A percentile compares a stretch with the other conserved stretches of the same genome.
These are phyloP conservation scores for Patellifolia procumbens DNA, from an alignment of 179 eudicot species.

Conservation along the genomic window DNA sequence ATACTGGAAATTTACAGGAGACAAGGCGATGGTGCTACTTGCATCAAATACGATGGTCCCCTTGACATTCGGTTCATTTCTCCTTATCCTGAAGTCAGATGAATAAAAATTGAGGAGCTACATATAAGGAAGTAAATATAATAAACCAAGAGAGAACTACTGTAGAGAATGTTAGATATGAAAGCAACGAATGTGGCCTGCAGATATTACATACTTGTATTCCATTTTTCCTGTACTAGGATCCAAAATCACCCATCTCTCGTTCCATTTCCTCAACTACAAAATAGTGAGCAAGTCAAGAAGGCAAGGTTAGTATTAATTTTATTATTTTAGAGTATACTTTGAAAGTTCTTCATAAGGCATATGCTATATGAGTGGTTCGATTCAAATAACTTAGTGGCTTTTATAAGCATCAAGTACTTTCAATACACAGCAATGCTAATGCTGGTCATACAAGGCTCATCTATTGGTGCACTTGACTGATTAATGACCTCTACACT, in stretches of 20 bases:
- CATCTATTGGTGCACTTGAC: neutral
- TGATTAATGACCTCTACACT: neutral
- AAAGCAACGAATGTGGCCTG: neutral
- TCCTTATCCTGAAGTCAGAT: conserved; percentile 57
- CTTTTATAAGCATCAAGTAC: neutral
- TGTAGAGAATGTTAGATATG: neutral
- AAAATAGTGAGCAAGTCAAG: conserved; percentile 3
- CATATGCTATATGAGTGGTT: neutral
- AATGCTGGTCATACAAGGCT: conserved; percentile 6
- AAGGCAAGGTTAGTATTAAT: conserved; percentile 16
- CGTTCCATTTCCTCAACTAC: conserved; percentile 97
- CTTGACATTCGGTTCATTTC: conserved; percentile 89
- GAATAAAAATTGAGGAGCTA: conserved; percentile 3
- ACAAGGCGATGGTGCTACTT: conserved; percentile 81
- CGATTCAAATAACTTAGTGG: neutral
- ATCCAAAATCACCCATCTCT: conserved; percentile 95
- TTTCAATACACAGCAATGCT: neutral
- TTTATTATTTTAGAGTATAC: neutral
- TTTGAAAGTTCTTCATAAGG: neutral
- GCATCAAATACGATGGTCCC: conserved; percentile 86
- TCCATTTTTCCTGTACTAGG: conserved; percentile 99
- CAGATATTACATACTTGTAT: conserved; percentile 68
- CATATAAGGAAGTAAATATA: conserved; percentile 1
- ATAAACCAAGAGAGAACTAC: conserved; percentile 11
- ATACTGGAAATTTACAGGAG: conserved; percentile 99